phyloP scores from a whole-genome alignment of 2,329 filamentous ascomycete genomes.

The Xylaria sp. region DNA sequence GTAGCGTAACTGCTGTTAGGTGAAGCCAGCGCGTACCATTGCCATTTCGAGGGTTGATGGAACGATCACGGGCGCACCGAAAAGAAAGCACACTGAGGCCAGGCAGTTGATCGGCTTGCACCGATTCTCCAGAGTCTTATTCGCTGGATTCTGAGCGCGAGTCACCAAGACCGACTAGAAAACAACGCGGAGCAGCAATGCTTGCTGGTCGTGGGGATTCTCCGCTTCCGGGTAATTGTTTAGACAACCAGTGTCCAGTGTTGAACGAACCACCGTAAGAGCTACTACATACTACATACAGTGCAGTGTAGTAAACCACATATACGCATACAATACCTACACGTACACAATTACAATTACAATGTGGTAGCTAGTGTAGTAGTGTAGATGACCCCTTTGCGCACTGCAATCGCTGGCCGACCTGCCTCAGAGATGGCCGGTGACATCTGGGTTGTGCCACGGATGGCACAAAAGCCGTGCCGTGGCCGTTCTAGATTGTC shows the following conservation, averaged over 20 bases:
- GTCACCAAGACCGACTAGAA: conserved; percentile 19
- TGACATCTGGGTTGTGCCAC: neutral
- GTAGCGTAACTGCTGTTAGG: neutral
- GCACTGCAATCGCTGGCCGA: conserved; percentile 13
- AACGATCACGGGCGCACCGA: conserved; percentile 5
- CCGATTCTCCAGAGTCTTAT: conserved; percentile 8
- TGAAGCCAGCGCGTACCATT: neutral
- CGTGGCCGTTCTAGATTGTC: conserved; percentile 13
- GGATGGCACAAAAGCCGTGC: neutral
- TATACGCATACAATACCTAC: no score
- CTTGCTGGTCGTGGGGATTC: conserved; percentile 15
- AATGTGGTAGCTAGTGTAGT: no score
- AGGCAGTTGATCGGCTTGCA: conserved; percentile 3
- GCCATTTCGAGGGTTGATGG: conserved; percentile 1
- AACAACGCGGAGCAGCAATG: conserved; percentile 5
- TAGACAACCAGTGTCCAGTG: neutral
- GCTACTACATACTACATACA: no score
- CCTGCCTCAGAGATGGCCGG: neutral
- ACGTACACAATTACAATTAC: no score
- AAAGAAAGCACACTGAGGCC: neutral
- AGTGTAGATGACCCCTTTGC: no score
- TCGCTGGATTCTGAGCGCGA: conserved; percentile 18
- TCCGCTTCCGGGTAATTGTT: conserved; percentile 30
- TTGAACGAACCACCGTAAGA: no score
- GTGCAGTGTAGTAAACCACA: no score